Percentiles rank a stretch among this genome's conserved stretches.
phyloP scores from a whole-genome alignment of 2,329 filamentous ascomycete genomes.

The Penicillium griseofulvum region DNA sequence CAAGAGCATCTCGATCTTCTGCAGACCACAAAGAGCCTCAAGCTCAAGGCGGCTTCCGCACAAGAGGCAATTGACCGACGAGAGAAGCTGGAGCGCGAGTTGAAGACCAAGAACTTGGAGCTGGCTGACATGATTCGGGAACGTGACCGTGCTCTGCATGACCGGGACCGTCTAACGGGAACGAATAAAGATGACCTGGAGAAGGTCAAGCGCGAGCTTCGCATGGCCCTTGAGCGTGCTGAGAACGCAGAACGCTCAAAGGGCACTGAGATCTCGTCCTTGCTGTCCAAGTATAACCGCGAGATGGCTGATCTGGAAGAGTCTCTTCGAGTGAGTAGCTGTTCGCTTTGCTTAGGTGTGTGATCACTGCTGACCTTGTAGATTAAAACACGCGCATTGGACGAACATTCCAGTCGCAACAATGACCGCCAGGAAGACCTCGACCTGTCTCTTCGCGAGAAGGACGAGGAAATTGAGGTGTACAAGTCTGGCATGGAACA shows the following conservation, averaged over 20 bases:
- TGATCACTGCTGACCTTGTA: slow-evolving; percentile 38
- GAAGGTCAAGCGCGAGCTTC: slow-evolving; percentile 88
- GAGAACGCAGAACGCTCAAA: slow-evolving; percentile 92
- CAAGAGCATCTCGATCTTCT: slow-evolving; percentile 93
- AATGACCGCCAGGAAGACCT: slow-evolving; percentile 81
- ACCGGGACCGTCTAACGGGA: slow-evolving; percentile 82
- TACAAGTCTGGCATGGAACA: slow-evolving; percentile 99
- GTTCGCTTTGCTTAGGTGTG: background rate
- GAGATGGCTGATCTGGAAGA: slow-evolving; percentile 97
- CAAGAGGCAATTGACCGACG: slow-evolving; percentile 94
- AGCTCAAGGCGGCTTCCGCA: slow-evolving; percentile 92
- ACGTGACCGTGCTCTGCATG: slow-evolving; percentile 86
- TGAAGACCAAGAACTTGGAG: slow-evolving; percentile 99
- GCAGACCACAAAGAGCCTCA: slow-evolving; percentile 93
- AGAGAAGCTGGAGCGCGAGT: slow-evolving; percentile 92
- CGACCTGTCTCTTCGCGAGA: slow-evolving; percentile 80
- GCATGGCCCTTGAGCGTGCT: slow-evolving; percentile 84
- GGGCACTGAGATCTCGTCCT: slow-evolving; percentile 88
- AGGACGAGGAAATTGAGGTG: slow-evolving; percentile 96
- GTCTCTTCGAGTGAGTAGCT: slow-evolving; percentile 60
- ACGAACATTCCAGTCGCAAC: slow-evolving; percentile 75
- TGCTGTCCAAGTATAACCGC: slow-evolving; percentile 93
- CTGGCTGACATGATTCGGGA: slow-evolving; percentile 98
- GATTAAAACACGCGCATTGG: slow-evolving; percentile 82
- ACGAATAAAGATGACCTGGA: slow-evolving; percentile 90